Base-by-base conservation (phyloP, 352 stramenopile genomes). In the Phytophthora constricta region DNA sequence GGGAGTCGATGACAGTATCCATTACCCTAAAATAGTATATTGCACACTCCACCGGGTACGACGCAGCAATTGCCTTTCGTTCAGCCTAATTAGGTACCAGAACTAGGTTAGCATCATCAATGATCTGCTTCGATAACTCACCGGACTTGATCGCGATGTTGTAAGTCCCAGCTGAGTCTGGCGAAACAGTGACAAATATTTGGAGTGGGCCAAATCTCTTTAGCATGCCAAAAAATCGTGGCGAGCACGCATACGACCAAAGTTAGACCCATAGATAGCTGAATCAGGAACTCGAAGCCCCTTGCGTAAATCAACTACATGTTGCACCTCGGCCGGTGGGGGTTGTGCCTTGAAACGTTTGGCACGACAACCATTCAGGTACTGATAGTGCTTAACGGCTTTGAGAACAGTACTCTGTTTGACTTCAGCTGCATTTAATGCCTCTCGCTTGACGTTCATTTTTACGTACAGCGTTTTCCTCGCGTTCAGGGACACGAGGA, bases 141-240 rank as follows among this genome's bases (percentile, higher is more conserved):
- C 60, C 60, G 4, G 27, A 0, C 27, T 56, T 55, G 17, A 61
- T 50, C 1, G 23, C 27, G 9, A 65, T 65, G 14, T 22, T 47
- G 9, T 58, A 58, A 14, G 47, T 51, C 3, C 58, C 58, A 19
- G 58, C 47, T 8, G 34, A 63, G 20, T 76, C 71, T 17, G 62
- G 71, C 1, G 62, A 79, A 1, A 74, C 33, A 0, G 61, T 77
- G 20, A 80, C 70, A 47, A 77, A 70, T 0, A 71, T 2, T 2
- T 77, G 72, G 0, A 75, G 16, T 5, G 63, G 56, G 0, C 72
- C 68, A 26, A 77, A 72, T 8, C 68, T 47, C 14, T 68, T 65
- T 0, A 75, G n/a, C 20, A 74, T 60, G 0, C 63, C 68, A 19
- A 77, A 80, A 79, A 14, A 59, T 74, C 59, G 4, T 58, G 49